These are phyloP conservation scores for Apophysomyces elegans DNA, from an alignment of 371 early-diverging fungal species.

Conservation along the genomic window DNA sequence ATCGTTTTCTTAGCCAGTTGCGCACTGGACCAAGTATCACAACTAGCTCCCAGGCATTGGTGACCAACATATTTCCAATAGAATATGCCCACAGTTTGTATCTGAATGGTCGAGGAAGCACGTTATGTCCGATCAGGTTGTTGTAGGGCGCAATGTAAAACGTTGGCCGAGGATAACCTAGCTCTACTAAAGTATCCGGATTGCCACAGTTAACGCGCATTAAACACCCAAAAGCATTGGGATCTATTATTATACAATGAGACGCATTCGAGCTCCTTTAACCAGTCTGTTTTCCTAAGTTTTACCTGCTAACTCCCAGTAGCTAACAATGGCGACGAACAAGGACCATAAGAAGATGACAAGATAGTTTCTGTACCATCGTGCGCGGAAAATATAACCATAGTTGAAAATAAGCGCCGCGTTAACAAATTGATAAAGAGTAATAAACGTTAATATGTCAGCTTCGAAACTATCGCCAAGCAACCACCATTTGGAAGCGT, in stretches of 20 bases:
- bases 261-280: too few species aligned
- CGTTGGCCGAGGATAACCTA: constrained; percentile 55
- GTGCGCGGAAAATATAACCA: constrained; percentile 62
- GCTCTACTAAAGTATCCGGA: constrained; percentile 43
- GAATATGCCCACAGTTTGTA: constrained; percentile 55
- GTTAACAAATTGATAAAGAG: constrained; percentile 64
- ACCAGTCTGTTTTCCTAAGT: neutral
- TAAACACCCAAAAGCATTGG: constrained; percentile 69
- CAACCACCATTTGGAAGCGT: constrained; percentile 77
- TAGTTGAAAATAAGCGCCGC: constrained; percentile 70
- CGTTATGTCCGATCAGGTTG: constrained; percentile 68
- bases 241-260: constrained; percentile 43
- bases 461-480: constrained; percentile 82
- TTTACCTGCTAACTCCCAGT: constrained; percentile 62
- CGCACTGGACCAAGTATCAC: constrained; percentile 45
- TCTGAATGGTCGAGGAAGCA: constrained; percentile 65
- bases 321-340: constrained; percentile 62
- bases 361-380: constrained; percentile 65
- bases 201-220: constrained; percentile 80
- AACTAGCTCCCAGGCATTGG: constrained; percentile 39
- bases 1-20: constrained; percentile 24
- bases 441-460: constrained; percentile 55
- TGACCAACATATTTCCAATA: constrained; percentile 38
- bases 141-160: constrained; percentile 66
- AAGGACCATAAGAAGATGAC: constrained; percentile 58